Base-by-base conservation (phyloP, 805 yeast species). In the Suhomyces pyralidae region DNA sequence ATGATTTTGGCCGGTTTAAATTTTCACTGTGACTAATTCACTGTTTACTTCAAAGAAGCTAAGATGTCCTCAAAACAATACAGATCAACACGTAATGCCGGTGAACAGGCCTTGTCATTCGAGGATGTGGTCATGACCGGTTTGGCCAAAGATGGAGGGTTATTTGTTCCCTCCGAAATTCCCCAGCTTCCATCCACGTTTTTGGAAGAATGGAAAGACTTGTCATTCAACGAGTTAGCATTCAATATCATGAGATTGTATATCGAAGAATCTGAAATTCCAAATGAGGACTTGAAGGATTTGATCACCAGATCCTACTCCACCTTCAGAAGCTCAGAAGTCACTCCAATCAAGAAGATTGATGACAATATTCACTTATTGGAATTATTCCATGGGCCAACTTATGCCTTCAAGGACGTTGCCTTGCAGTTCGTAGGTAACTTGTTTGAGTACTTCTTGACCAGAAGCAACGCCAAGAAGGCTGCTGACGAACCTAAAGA, bases 361-460 rank as follows among this genome's bases (percentile, higher is more conserved):
- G 84, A 85, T 58, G 75, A 76, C 45, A 64, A 75, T 52, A 74
- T 93, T 55, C 86, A 89, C 67, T 74, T 94, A 51, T 79, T 94
- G 64, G 99, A 94, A 73, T 79, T 94, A 54, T 94, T 94, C 84
- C 99, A 94, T 67, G 99, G 99, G 36, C 99, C 99, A 58, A 94
- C 99, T 3, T 94, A 93, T 66, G 99, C 99, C 14, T 94, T 94
- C 80, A 94, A 94, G 73, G 99, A 94, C 69, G 99, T 94, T 58
- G 99, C 99, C 4, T 81, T 94, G 66, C 99, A 94, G 71, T 93
- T 94, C 70, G 96, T 94, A 47, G 99, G 99, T 61, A 94, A 94
- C 76, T 78, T 94, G 60, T 94, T 94, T 70, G 99, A 94, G 73
- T 94, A 81, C 73, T 94, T 94, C 73, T 77, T 94, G 62, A 76